Evolutionary conservation across 2,329 filamentous ascomycete genomes (phyloP), one percentile per base, ranked within the genome.

Genomic region (Colletotrichum orbiculare): DNA sequence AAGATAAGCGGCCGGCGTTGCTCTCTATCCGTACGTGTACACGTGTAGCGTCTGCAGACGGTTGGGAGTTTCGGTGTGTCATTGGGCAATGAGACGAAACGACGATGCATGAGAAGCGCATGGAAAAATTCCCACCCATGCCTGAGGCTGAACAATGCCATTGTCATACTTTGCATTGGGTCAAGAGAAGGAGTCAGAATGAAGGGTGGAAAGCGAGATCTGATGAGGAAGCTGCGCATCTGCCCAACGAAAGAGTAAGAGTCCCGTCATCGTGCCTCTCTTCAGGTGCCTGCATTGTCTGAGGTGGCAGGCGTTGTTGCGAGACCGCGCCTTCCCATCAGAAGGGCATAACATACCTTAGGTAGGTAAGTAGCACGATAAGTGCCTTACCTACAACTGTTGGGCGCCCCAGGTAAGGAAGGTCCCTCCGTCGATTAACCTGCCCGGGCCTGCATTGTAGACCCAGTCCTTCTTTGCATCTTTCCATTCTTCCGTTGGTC

Each of bases 391-490:
- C 17, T 17, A 17, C 17, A 17, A 25, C 25, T 25, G 25, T 25
- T 25, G 25, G 25, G 25, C 25, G 25, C 25, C 25, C 25, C 25
- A 25, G 25, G 25, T 5, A 25, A 25, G 25, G 25, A 25, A 25
- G 38, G 9, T 41, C 38, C 38, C 13, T 9, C 38, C 38, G 38
- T 41, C 25, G 25, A 25, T 25, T 25, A 25, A 25, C 25, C 25
- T 5, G 25, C 25, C 25, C 12, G 34, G 54, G 43, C 13, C 25
- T 37, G 15, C 10, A 35, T 47, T 48, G 33, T 33, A 17, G 37
- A 33, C 39, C 58, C 35, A 48, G 17, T 61, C 37, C 12, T 55
- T 49, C 50, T 37, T 48, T 42, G 43, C 50, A 35, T 49, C 49
- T 35, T 55, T 39, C 56, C 4, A 55, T 61, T 47, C 42, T 55